These are phyloP conservation scores for Staphylotrichum longicolle DNA, from an alignment of 495 filamentous ascomycete genomes.

Conservation along the genomic window DNA sequence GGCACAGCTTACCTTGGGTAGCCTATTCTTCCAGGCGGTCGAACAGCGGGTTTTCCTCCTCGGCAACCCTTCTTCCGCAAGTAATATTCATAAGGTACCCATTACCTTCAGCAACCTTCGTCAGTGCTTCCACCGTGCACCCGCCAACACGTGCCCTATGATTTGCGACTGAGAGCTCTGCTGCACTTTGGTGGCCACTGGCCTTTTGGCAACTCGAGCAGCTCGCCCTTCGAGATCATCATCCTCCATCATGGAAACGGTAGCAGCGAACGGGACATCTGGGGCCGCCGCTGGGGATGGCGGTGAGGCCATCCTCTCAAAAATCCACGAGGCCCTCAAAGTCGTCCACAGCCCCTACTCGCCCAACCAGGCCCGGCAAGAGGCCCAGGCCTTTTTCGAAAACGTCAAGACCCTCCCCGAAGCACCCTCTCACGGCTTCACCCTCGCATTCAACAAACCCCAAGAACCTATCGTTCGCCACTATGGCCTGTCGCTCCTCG, in stretches of 20 bases:
- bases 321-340: constrained; percentile 78
- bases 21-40: no score
- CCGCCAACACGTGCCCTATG: neutral
- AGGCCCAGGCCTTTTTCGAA: constrained; percentile 82
- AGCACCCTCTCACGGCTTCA: constrained; percentile 82
- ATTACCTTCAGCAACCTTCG: neutral
- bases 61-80: neutral
- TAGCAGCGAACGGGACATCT: constrained; percentile 34
- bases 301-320: constrained; percentile 42
- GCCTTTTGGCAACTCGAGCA: neutral
- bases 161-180: constrained; percentile 8
- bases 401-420: constrained; percentile 70
- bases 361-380: constrained; percentile 75
- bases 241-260: constrained; percentile 17
- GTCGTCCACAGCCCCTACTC: constrained; percentile 81
- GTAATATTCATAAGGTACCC: no score
- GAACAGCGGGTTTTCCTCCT: neutral
- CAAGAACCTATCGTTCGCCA: constrained; percentile 82
- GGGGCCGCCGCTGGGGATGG: constrained; percentile 13
- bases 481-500: constrained; percentile 87
- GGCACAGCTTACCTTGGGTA: no score
- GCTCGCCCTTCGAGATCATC: neutral
- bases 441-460: constrained; percentile 67
- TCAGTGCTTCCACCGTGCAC: neutral
- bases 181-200: constrained; percentile 18